phyloP scores from a whole-genome alignment of 2,329 filamentous ascomycete species.

The Fusarium beomiforme region DNA sequence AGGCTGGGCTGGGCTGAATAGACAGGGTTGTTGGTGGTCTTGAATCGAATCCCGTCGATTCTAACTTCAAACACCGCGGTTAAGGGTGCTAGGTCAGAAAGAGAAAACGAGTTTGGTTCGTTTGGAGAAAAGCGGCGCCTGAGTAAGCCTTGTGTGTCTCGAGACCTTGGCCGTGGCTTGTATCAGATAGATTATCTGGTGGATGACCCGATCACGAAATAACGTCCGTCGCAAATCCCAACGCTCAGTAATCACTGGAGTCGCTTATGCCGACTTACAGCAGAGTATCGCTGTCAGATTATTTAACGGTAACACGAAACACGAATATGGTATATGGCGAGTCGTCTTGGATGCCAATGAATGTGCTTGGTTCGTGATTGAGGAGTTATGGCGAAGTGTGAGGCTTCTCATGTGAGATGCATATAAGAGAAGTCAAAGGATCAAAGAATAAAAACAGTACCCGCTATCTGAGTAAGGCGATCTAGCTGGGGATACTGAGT shows the following conservation, averaged over 20 bases:
- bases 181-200: conserved; percentile 30
- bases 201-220: conserved; percentile 22
- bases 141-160: conserved; percentile 28
- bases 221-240: conserved; percentile 2
- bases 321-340: conserved; percentile 14
- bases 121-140: conserved; percentile 17
- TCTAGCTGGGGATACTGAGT: conserved; percentile 33
- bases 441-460: conserved; percentile 4
- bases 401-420: not conserved
- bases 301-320: conserved; percentile 23
- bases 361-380: conserved; percentile 6
- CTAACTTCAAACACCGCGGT: conserved; percentile 20
- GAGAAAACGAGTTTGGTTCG: not conserved
- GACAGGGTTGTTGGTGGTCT: conserved; percentile 41
- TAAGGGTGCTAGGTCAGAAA: conserved; percentile 20
- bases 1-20: conserved; percentile 39
- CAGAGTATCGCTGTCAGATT: conserved; percentile 28
- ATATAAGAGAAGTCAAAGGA: not conserved
- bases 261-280: conserved; percentile 28
- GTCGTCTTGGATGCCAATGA: conserved; percentile 5
- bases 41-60: conserved; percentile 26
- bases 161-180: conserved; percentile 25
- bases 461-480: not conserved
- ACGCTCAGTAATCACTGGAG: conserved; percentile 14
- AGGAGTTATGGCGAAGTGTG: not conserved